phyloP scores from a whole-genome alignment of 129 eudicot species.

The Artemisia tridentata region DNA sequence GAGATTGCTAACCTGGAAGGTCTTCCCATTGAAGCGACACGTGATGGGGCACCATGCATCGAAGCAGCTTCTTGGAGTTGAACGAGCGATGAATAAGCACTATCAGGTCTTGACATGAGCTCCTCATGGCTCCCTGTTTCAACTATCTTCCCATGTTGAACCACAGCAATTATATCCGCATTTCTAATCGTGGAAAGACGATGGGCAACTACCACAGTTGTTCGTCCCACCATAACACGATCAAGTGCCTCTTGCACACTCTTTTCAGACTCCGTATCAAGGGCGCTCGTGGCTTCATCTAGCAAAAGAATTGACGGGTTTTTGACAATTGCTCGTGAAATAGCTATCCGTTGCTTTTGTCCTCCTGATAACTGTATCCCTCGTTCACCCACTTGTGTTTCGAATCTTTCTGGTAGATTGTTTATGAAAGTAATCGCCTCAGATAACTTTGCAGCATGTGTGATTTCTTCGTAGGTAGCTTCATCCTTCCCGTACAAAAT shows the following conservation, averaged over 20 bases:
- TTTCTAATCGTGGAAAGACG: slow-evolving; percentile 96
- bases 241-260: slow-evolving; percentile 99
- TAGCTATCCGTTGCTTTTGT: slow-evolving; percentile 97
- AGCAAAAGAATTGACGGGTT: slow-evolving; percentile 84
- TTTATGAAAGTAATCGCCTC: slow-evolving; percentile 80
- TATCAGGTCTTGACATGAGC: slow-evolving; percentile 61
- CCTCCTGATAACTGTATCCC: slow-evolving; percentile 97
- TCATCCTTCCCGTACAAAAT: slow-evolving; percentile 88
- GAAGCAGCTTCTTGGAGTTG: slow-evolving; percentile 88
- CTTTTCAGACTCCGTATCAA: slow-evolving; percentile 96
- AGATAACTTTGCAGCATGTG: slow-evolving; percentile 93
- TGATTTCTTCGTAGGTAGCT: slow-evolving; percentile 81
- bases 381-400: slow-evolving; percentile 98
- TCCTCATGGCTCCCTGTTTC: slow-evolving; percentile 98
- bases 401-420: slow-evolving; percentile 95
- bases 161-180: slow-evolving; percentile 88
- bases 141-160: slow-evolving; percentile 73
- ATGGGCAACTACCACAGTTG: slow-evolving; percentile 92
- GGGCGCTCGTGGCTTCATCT: slow-evolving; percentile 99
- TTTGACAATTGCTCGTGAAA: slow-evolving; percentile 90
- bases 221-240: slow-evolving; percentile 99
- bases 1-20: slow-evolving; percentile 53
- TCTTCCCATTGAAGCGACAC: slow-evolving; percentile 54
- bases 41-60: slow-evolving; percentile 52
- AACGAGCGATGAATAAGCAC: slow-evolving; percentile 81